Percentiles rank a stretch among this genome's conserved stretches.
Evolutionary conservation across 192 early-diverging fungal species (phyloP).

Genomic region (Coemansia sp.): DNA sequence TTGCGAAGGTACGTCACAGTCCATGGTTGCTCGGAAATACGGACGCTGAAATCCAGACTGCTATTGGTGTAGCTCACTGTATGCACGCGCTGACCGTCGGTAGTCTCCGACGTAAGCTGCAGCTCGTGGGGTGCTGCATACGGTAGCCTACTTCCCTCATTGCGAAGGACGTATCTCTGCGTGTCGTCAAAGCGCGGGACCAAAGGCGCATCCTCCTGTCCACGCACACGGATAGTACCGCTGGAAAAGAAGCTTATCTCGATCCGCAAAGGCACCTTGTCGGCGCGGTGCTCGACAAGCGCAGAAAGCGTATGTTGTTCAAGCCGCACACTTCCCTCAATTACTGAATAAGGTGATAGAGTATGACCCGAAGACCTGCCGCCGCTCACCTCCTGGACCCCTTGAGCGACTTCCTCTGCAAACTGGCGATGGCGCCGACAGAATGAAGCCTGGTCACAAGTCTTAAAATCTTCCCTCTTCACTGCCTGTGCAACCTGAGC

Average conservation of each 20-base stretch:
- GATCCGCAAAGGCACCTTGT: constrained; percentile 38
- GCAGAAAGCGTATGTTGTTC: constrained; percentile 40
- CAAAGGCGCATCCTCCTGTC: constrained; percentile 67
- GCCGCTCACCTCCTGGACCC: constrained; percentile 4
- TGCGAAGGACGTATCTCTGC: constrained; percentile 57
- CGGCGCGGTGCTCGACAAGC: constrained; percentile 21
- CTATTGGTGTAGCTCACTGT: constrained; percentile 26
- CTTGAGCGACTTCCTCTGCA: constrained; percentile 63
- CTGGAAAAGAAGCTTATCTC: constrained; percentile 57
- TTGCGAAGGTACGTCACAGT: constrained; percentile 33
- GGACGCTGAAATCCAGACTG: constrained; percentile 23
- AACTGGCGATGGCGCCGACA: constrained; percentile 85
- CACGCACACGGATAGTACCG: constrained; percentile 60
- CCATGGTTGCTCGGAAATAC: constrained; percentile 50
- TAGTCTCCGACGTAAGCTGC: constrained; percentile 14
- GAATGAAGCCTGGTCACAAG: constrained; percentile 81
- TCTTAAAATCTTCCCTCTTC: constrained; percentile 88
- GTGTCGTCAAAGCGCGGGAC: constrained; percentile 70
- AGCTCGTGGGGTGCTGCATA: constrained; percentile 31
- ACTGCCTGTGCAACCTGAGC: constrained; percentile 51
- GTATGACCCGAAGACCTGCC: constrained; percentile 11
- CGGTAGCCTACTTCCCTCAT: constrained; percentile 30
- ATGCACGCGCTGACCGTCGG: constrained; percentile 15
- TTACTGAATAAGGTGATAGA: constrained; percentile 64
- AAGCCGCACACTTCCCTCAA: constrained; percentile 59